Evolutionary conservation across 2,329 filamentous ascomycete species (phyloP), one percentile per base, ranked within the genome.

Genomic region (Paraconiothyrium sp.): DNA sequence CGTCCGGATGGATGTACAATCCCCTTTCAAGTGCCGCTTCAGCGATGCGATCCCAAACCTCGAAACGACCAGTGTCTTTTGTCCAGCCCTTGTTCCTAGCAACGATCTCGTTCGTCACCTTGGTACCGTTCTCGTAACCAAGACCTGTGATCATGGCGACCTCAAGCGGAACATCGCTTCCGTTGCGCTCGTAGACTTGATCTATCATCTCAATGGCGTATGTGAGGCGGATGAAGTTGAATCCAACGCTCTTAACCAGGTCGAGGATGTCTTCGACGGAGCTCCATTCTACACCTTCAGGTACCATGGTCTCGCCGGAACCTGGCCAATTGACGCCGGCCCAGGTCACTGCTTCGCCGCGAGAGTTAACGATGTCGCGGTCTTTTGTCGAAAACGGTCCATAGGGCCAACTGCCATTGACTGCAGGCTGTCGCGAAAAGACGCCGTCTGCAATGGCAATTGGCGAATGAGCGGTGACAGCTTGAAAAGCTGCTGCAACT

Each of bases 171-270:
- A 79, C 76, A 60, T 82, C 79, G 10, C 68, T 65, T 2, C 76
- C 76, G 13, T 79, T 75, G 39, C 76, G 70, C n/a, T 78, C 77
- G 52, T 78, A 77, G 20, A 81, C 78, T 49, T 81, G 76, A 57
- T 81, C 79, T 22, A 81, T 69, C 72, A 79, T 77, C 57, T 81
- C 77, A 50, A 79, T 80, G 14, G 79, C 78, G 55, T 80, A 82
- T 0, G 79, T 80, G 64, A 81, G 74, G 50, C 87, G 85, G 46
- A 89, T 86, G 75, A 86, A 88, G 79, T 89, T 89, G 81, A 88
- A 88, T 46, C 85, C 85, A 56, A 84, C 80, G 34, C 73, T 69
- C 44, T 79, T 77, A 67, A 89, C 84, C 78, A 84, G 85, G 67
- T 80, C 75, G 61, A 84, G 82, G 44, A 88, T 83, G 60, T 76